Base-by-base conservation (phyloP, 345 rosid species). In the Brassica nigra region DNA sequence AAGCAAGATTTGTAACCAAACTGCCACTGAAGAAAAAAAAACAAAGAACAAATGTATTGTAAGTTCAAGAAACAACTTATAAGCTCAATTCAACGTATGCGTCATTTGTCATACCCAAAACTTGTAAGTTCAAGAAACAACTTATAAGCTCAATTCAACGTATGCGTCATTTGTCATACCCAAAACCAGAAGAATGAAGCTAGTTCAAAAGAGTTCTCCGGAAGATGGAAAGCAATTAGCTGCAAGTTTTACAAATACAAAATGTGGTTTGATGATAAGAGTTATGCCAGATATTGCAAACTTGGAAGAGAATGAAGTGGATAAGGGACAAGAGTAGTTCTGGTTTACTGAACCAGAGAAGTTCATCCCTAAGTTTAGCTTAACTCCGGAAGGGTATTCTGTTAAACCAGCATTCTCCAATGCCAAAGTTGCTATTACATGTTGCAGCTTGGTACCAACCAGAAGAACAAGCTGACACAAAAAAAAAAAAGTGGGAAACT, bases 141-240 rank as follows among this genome's bases (percentile, higher is more conserved):
- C 8, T 1, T 44, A 44, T 29, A 39, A 28, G 77, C 82, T 18
- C 18, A 18, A 18, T 18, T 18, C 18, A 18, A 18, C 18, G 18
- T 18, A 18, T 18, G 18, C 18, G 18, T 18, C 18, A 18, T 18
- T 18, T 18, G 18, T 18, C 18, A 18, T 18, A 18, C 99, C 99
- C 99, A 95, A 69, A 91, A 91, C 98, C 98, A 93, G 84, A 93
- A 91, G 88, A 93, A 95, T 1, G 99, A 91, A 64, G 99, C 98
- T 80, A 95, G 84, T 65, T 95, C 99, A 76, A 95, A 95, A 18
- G 99, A 89, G 73, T 95, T 95, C 99, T 95, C 95, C 18, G 64
- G 55, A 79, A 37, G 15, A 70, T 28, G 34, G 68, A 39, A 39
- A 58, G 9, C 47, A 68, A 55, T 11, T 61, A 79, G 14, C 31